Base-by-base conservation (phyloP, 768 basidiomycete species). In the Rhodotorula kratochvilovae region DNA sequence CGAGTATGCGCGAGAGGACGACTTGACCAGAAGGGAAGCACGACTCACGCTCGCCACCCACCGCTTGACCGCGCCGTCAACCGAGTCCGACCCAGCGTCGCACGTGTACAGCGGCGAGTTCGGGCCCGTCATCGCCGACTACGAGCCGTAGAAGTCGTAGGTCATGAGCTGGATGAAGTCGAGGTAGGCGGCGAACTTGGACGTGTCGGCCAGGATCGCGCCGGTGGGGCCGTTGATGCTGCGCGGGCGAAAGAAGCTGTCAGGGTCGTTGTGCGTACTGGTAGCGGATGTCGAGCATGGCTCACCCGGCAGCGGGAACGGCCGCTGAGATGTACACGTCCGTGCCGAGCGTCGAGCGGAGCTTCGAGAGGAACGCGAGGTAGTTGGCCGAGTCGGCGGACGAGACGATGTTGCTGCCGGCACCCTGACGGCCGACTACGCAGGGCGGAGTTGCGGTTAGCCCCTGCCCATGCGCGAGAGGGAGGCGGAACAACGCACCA, bases 301-400 rank as follows among this genome's bases (percentile, higher is more conserved):
- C 68, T 45, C 36, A 68, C 70, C 70, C 71, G 8, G 53, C 45
- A 3, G 67, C 66, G 1, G 71, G 71, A 10, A 72, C 63, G 3
- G 67, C 67, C 0, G 66, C 71, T 1, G 55, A 31, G 31, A 72
- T 56, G 27, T 45, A 13, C 3, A 43, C n/a, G 11, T 27, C 35
- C 13, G 10, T 61, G 6, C 66, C 66, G 23, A 72, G 29, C 5
- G 80, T 79, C 45, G 67, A 46, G 42, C 81, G 67, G 19, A 82
- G 68, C 17, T 77, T 71, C 42, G 76, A 63, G 17, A 82, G 75
- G 77, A 81, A 80, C 5, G 74, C 27, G 35, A 81, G 69, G 70
- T 78, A 80, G 71, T 81, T 81, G 19, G 79, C 80, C 11, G 80
- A 77, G 71, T 82, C 82, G 42, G 54, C 27, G 5, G 70, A 23